Evolutionary conservation across 176 grass and related monocot species (phyloP).

Genomic region (Juncus effusus): DNA sequence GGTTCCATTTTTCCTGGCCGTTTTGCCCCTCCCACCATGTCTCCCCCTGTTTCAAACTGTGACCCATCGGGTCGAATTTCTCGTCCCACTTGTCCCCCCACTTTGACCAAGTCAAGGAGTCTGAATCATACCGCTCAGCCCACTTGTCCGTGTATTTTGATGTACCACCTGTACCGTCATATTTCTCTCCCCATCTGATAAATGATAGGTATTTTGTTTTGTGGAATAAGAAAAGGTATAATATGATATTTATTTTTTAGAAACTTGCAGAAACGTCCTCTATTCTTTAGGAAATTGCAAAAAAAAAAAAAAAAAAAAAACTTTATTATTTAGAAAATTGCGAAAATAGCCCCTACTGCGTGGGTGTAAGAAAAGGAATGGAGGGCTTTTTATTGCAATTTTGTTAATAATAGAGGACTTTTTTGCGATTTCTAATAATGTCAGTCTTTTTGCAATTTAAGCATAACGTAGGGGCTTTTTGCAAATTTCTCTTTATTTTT

Average conservation of each 20-base stretch:
- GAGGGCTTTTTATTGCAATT: no score
- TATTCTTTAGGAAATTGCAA: no score
- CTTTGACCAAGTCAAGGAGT: conserved; percentile 59
- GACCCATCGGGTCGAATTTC: conserved; percentile 42
- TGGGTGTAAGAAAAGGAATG: no score
- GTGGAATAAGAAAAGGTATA: conserved; percentile 1
- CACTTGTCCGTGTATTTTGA: conserved; percentile 93
- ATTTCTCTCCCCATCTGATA: conserved; percentile 87
- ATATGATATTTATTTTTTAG: conserved; percentile 1
- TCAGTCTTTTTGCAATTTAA: no score
- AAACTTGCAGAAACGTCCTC: not conserved
- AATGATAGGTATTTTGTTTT: not conserved
- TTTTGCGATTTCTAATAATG: no score
- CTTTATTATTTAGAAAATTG: no score
- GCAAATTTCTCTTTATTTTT: not conserved
- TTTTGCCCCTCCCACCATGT: conserved; percentile 80
- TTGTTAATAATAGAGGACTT: no score
- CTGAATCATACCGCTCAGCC: conserved; percentile 62
- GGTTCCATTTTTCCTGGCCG: conserved; percentile 81
- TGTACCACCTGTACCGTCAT: conserved; percentile 64
- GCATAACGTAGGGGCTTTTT: no score
- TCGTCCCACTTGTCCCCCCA: conserved; percentile 99
- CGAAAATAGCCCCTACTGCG: no score
- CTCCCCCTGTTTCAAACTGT: conserved; percentile 76
- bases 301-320: no score